A percentile compares a stretch with the other conserved stretches of the same genome.
Conservation (phyloP, 1,139 yeast species). For the Ashbya aceris region DNA sequence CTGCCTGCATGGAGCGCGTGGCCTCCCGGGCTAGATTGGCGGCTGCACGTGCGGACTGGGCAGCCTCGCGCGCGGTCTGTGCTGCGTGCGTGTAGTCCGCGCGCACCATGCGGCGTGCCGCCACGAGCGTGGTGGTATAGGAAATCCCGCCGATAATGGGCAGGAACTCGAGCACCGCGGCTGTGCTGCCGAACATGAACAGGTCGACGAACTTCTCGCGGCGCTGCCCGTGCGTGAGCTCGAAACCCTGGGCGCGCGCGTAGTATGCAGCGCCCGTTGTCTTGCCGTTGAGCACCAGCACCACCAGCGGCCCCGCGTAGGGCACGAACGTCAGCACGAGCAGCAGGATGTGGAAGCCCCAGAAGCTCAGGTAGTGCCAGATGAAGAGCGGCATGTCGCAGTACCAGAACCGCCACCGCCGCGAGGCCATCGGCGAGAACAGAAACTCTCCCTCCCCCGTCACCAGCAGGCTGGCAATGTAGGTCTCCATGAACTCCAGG, state of each 20-base stretch:
- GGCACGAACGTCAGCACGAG: constrained; percentile 1
- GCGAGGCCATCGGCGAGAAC: constrained; percentile 1
- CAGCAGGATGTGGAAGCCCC: constrained; percentile 1
- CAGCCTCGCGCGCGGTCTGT: not conserved
- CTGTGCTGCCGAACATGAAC: constrained; percentile 4
- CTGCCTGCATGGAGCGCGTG: too few relatives aligned
- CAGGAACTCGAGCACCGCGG: not conserved
- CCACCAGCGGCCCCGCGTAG: constrained; percentile 1
- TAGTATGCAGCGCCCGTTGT: constrained; percentile 1
- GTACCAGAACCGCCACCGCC: constrained; percentile 1
- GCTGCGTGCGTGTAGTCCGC: not conserved
- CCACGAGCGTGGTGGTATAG: constrained; percentile 2
- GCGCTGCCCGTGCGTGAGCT: not conserved
- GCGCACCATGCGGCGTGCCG: constrained; percentile 2
- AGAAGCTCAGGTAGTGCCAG: constrained; percentile 1
- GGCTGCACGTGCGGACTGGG: not conserved
- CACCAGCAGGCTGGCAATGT: constrained; percentile 1
- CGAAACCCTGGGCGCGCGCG: not conserved
- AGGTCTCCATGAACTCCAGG: constrained; percentile 3
- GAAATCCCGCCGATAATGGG: constrained; percentile 2
- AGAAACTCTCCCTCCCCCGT: not conserved
- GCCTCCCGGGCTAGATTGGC: not conserved
- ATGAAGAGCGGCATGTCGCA: constrained; percentile 1
- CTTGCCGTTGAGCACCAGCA: constrained; percentile 1
- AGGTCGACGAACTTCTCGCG: not conserved